Base-by-base conservation (phyloP, 352 stramenopile species). In the Phytopythium chamaehyphon region DNA sequence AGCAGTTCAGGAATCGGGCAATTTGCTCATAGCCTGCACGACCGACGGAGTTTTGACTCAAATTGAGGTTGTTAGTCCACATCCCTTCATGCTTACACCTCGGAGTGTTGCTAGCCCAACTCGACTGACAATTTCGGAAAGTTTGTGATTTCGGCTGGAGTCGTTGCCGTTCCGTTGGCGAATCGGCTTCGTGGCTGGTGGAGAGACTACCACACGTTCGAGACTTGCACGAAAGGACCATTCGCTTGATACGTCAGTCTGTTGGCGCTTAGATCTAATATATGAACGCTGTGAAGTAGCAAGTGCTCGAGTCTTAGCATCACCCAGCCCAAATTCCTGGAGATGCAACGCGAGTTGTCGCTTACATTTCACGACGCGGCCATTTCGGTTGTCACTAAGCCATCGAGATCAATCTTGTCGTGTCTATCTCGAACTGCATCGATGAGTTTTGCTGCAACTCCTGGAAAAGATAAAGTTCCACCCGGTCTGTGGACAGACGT, bases 21-120 rank as follows among this genome's bases (percentile, higher is more conserved):
- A 91, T 76, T 43, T 87, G 75, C 7, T 59, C 26, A 21, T 76
- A 88, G 0, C 75, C 77, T 16, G 62, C 69, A 0, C 69, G 52
- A 8, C 80, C 80, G 39, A 91, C 59, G 22, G 69, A 52, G 59
- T 91, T 91, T 44, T 89, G 80, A 52, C 77, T 91, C 11, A 91
- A 43, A 26, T 91, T 87, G 10, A 91, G 64, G 69, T 51, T 3
- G 68, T 75, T 7, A 90, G 59, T 12, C 73, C 64, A 28, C 73
- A 74, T 7, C 71, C 63, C 26, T 31, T 40, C 18, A 44, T 51
- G 9, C 51, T 54, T 11, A 40, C 22, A 21, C 38, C 33, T 33
- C 42, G 35, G 33, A 58, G 52, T 50, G 10, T 24, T 22, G 49
- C 43, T 2, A 57, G 36, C n/a, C 39, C 44, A 16, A 26, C 42